Percentiles rank a stretch among this genome's conserved stretches.
Evolutionary conservation across 495 filamentous ascomycete genomes (phyloP).

Genomic region (Aspergillus haitiensis): DNA sequence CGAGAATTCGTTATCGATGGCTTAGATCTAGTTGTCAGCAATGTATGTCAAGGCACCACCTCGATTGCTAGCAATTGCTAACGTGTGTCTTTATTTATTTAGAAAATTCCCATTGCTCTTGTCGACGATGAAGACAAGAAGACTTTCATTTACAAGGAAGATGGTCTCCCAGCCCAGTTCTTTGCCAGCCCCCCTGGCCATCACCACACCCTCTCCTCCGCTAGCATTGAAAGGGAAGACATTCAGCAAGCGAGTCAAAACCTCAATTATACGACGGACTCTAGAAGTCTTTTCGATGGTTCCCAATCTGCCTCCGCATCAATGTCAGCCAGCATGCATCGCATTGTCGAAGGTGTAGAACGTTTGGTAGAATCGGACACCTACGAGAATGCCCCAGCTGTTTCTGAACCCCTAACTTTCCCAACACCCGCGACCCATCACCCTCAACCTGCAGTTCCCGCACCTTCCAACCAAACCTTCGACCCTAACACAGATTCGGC

Average conservation of each 20-base stretch:
- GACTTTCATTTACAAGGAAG: slow-evolving; percentile 57
- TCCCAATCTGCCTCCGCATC: slow-evolving; percentile 51
- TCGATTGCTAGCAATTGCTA: slow-evolving; percentile 6
- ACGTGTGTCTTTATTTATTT: background rate
- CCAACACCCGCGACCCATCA: slow-evolving; percentile 27
- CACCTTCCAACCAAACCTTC: slow-evolving; percentile 29
- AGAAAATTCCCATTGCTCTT: slow-evolving; percentile 49
- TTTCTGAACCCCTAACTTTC: slow-evolving; percentile 31
- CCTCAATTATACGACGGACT: slow-evolving; percentile 35
- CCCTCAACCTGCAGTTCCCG: slow-evolving; percentile 9
- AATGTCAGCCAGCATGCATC: slow-evolving; percentile 53
- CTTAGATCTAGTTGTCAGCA: slow-evolving; percentile 55
- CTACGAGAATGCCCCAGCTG: slow-evolving; percentile 43
- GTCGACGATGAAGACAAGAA: slow-evolving; percentile 50
- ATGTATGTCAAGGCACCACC: slow-evolving; percentile 36
- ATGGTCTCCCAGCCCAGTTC: slow-evolving; percentile 52
- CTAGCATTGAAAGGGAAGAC: slow-evolving; percentile 47
- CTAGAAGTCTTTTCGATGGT: slow-evolving; percentile 40
- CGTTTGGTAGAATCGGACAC: slow-evolving; percentile 60
- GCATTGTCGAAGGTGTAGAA: slow-evolving; percentile 61
- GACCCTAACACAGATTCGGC: slow-evolving; percentile 25
- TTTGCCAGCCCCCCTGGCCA: slow-evolving; percentile 45
- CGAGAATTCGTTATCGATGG: slow-evolving; percentile 68
- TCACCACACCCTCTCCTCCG: slow-evolving; percentile 39
- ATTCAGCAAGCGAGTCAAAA: slow-evolving; percentile 38